Conservation (phyloP, 129 eudicot genomes). For the Kitagawia praeruptora region DNA sequence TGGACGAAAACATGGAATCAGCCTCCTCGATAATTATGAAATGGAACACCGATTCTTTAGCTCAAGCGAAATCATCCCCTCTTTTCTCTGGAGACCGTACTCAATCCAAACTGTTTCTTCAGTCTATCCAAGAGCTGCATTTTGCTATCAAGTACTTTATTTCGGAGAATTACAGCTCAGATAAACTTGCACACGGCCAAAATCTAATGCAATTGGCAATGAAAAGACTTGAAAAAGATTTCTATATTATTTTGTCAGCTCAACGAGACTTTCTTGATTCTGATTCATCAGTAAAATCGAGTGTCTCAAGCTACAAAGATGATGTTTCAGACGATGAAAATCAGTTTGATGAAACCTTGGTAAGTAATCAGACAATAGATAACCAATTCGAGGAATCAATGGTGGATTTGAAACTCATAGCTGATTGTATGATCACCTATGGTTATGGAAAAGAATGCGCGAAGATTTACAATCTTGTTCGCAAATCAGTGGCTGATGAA, state of each 20-base stretch:
- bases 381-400: constrained; percentile 32
- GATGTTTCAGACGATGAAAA: constrained; percentile 34
- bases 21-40: constrained; percentile 37
- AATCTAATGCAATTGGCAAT: constrained; percentile 60
- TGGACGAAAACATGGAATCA: constrained; percentile 39
- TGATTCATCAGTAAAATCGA: constrained; percentile 34
- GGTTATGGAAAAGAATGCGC: constrained; percentile 76
- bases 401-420: constrained; percentile 58
- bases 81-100: constrained; percentile 38
- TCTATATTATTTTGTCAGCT: constrained; percentile 36
- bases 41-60: constrained; percentile 34
- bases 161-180: constrained; percentile 30
- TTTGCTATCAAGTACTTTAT: constrained; percentile 46
- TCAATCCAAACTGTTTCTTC: constrained; percentile 36
- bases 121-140: constrained; percentile 37
- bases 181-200: constrained; percentile 43
- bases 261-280: constrained; percentile 38
- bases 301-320: constrained; percentile 39
- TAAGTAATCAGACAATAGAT: constrained; percentile 14
- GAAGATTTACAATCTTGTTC: constrained; percentile 48
- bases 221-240: constrained; percentile 70
- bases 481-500: constrained; percentile 79
- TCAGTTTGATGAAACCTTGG: constrained; percentile 6
- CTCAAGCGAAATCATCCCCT: constrained; percentile 23
- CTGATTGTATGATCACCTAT: constrained; percentile 65